A percentile compares a stretch with the other conserved stretches of the same genome.
Conservation (phyloP, 2,329 filamentous ascomycete genomes). For the Blastomyces percursus region DNA sequence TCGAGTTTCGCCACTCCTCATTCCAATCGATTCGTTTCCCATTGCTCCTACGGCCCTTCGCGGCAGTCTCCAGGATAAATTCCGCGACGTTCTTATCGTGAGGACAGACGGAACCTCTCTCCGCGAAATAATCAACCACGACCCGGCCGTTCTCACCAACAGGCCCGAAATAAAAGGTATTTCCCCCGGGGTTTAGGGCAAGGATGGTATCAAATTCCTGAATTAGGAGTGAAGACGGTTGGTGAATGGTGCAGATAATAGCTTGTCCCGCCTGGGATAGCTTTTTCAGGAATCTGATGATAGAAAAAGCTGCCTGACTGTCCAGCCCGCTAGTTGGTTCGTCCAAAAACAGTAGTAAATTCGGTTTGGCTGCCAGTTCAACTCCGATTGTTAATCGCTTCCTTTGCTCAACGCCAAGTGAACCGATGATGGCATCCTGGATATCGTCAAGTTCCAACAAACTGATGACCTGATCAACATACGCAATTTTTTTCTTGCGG, state of each 20-base stretch:
- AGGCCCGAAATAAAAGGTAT: constrained; percentile 64
- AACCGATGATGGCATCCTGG: constrained; percentile 55
- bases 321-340: constrained; percentile 63
- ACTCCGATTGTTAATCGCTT: constrained; percentile 65
- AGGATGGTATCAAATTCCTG: constrained; percentile 66
- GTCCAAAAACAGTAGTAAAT: constrained; percentile 57
- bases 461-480: constrained; percentile 56
- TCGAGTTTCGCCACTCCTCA: constrained; percentile 59
- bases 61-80: constrained; percentile 55
- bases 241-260: constrained; percentile 64
- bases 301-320: constrained; percentile 56
- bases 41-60: constrained; percentile 44
- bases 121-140: constrained; percentile 56
- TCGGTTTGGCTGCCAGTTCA: constrained; percentile 59
- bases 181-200: constrained; percentile 56
- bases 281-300: constrained; percentile 58
- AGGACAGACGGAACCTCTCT: constrained; percentile 55
- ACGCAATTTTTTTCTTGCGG: constrained; percentile 51
- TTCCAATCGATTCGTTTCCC: constrained; percentile 59
- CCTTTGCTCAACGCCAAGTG: constrained; percentile 56
- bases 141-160: constrained; percentile 54
- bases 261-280: constrained; percentile 56
- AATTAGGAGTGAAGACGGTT: constrained; percentile 57
- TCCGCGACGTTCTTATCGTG: constrained; percentile 56
- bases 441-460: constrained; percentile 55